phyloP scores from a whole-genome alignment of 1,284 basidiomycete genomes.

The Sanguinoderma infundibulare region DNA sequence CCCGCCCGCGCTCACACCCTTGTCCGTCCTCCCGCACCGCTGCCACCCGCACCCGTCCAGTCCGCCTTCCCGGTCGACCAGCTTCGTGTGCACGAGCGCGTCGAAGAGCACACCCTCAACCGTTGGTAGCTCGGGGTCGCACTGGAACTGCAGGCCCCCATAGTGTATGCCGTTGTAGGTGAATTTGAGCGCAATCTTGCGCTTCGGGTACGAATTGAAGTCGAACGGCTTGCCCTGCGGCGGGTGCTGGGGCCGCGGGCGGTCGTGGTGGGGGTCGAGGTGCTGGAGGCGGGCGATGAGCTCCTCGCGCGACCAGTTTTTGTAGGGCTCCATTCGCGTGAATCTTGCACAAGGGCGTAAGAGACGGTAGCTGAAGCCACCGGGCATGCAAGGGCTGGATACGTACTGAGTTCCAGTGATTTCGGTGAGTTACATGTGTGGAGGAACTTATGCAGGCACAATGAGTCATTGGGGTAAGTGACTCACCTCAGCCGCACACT shows the following conservation, averaged over 20 bases:
- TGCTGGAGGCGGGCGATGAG: slow-evolving; percentile 64
- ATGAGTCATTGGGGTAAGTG: neutral
- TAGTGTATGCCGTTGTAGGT: slow-evolving; percentile 94
- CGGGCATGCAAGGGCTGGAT: slow-evolving; percentile 21
- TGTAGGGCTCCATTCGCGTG: slow-evolving; percentile 42
- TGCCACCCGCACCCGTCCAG: slow-evolving; percentile 90
- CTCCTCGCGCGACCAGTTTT: slow-evolving; percentile 67
- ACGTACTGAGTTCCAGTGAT: slow-evolving; percentile 10
- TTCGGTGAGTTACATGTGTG: neutral
- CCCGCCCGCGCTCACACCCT: slow-evolving; percentile 92
- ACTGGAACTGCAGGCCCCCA: slow-evolving; percentile 87
- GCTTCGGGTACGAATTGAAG: slow-evolving; percentile 71
- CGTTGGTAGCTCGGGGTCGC: slow-evolving; percentile 77
- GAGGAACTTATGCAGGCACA: too few relatives aligned
- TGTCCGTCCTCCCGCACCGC: slow-evolving; percentile 92
- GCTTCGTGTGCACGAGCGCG: slow-evolving; percentile 75
- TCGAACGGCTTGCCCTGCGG: slow-evolving; percentile 49
- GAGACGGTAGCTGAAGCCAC: slow-evolving; percentile 30
- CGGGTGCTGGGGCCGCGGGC: slow-evolving; percentile 11
- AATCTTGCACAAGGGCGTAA: slow-evolving; percentile 29
- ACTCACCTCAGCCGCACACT: neutral
- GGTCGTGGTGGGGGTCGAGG: slow-evolving; percentile 46
- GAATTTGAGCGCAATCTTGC: slow-evolving; percentile 93
- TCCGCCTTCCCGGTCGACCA: slow-evolving; percentile 77
- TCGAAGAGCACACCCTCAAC: slow-evolving; percentile 90